phyloP scores from a whole-genome alignment of 1,284 basidiomycete species.

The Sparassis latifolia region DNA sequence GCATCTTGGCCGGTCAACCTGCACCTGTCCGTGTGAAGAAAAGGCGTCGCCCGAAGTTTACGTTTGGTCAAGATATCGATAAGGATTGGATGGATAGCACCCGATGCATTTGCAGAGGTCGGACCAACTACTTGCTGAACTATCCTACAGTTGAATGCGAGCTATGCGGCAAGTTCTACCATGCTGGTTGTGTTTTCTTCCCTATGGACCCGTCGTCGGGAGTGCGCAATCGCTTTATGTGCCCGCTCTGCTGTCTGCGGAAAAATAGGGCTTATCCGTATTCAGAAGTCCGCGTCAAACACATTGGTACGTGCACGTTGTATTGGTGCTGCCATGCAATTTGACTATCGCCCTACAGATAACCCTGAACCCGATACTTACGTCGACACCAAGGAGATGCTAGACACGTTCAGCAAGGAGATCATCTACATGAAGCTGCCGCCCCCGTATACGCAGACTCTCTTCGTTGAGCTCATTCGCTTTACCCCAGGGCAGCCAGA shows the following conservation, averaged over 20 bases:
- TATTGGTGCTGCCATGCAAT: conserved; percentile 6
- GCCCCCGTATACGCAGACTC: conserved; percentile 55
- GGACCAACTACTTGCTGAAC: conserved; percentile 49
- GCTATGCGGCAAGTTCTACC: conserved; percentile 57
- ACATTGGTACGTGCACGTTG: conserved; percentile 42
- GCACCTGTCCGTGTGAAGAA: conserved; percentile 47
- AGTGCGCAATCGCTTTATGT: conserved; percentile 42
- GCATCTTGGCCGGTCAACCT: conserved; percentile 66
- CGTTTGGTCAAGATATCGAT: conserved; percentile 71
- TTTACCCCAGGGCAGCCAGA: conserved; percentile 49
- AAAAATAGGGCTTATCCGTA: conserved; percentile 63
- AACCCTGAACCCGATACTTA: conserved; percentile 46
- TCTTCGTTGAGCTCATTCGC: conserved; percentile 69
- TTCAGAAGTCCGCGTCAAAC: conserved; percentile 67
- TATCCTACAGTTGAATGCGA: conserved; percentile 64
- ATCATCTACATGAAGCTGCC: conserved; percentile 61
- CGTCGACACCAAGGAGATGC: conserved; percentile 65
- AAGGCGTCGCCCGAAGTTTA: conserved; percentile 61
- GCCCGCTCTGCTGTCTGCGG: conserved; percentile 68
- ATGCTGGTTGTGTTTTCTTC: conserved; percentile 72
- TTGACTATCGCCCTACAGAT: conserved; percentile 26
- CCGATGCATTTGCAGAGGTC: conserved; percentile 73
- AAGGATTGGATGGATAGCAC: conserved; percentile 68
- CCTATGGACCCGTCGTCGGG: conserved; percentile 32
- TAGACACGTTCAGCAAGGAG: conserved; percentile 66